These are phyloP conservation scores for Phytophthora hybrid DNA, from an alignment of 352 stramenopile species.

Conservation along the genomic window DNA sequence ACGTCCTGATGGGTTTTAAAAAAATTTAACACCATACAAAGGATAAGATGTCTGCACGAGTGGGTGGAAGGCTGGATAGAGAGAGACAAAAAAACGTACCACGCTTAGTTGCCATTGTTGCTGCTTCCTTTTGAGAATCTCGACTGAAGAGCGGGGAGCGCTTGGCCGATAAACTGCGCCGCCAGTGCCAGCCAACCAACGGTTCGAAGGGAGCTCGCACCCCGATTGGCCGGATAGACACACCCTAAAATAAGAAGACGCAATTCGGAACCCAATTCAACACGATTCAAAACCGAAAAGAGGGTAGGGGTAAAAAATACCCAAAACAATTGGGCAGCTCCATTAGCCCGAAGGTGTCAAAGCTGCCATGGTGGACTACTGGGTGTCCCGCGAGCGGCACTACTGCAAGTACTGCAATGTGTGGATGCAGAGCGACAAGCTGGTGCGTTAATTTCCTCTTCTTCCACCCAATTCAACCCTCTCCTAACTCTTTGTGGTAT, in stretches of 20 bases:
- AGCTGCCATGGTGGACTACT: conserved; percentile 67
- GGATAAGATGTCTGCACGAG: background rate
- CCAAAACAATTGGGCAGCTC: background rate
- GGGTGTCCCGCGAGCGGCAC: conserved; percentile 73
- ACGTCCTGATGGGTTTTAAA: conserved; percentile 80
- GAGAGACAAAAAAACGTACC: conserved; percentile 52
- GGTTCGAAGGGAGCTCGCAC: background rate
- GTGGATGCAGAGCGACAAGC: conserved; percentile 86
- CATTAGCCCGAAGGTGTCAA: background rate
- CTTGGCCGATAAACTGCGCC: background rate
- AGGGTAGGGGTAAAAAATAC: background rate
- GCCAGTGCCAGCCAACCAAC: conserved; percentile 42
- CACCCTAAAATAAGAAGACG: background rate
- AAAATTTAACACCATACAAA: conserved; percentile 4
- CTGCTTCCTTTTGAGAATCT: conserved; percentile 87
- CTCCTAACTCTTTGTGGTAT: no score
- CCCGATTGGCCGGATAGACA: background rate
- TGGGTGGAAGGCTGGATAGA: background rate
- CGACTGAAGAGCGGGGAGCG: conserved; percentile 53
- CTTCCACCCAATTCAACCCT: no score
- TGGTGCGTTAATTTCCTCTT: conserved; percentile 35
- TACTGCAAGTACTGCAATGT: conserved; percentile 92
- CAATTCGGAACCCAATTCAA: conserved; percentile 4
- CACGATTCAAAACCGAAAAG: conserved; percentile 3
- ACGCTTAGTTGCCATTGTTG: conserved; percentile 84